phyloP scores from a whole-genome alignment of 2,329 filamentous ascomycete species.

The Mycosphaerelloides madeirae region DNA sequence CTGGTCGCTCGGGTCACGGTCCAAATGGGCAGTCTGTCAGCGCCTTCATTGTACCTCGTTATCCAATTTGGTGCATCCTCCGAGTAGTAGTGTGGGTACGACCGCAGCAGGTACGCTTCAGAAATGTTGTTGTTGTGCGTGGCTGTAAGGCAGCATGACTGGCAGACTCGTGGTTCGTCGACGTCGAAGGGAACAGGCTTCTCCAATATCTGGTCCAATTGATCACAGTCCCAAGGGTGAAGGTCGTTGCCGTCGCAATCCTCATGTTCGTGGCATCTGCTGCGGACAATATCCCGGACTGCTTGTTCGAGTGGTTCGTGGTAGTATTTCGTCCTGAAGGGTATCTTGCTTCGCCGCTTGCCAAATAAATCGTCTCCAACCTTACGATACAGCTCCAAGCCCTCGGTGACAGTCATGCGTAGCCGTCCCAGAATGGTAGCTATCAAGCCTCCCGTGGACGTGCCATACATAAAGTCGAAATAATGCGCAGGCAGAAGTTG shows the following conservation, averaged over 20 bases:
- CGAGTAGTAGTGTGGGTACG: slow-evolving; percentile 45
- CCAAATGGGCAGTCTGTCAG: slow-evolving; percentile 47
- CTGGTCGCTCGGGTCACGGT: slow-evolving; percentile 50
- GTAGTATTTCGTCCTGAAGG: slow-evolving; percentile 47
- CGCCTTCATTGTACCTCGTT: slow-evolving; percentile 42
- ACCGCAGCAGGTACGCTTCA: slow-evolving; percentile 46
- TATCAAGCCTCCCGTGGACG: slow-evolving; percentile 49
- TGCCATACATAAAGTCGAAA: slow-evolving; percentile 52
- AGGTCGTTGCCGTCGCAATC: slow-evolving; percentile 42
- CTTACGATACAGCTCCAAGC: slow-evolving; percentile 43
- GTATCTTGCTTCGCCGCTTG: slow-evolving; percentile 39
- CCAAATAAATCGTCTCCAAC: slow-evolving; percentile 49
- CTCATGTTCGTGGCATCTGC: slow-evolving; percentile 42
- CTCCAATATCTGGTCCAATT: slow-evolving; percentile 14
- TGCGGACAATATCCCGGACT: slow-evolving; percentile 42
- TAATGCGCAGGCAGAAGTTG: slow-evolving; percentile 48
- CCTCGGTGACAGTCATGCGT: slow-evolving; percentile 47
- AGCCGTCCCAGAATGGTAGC: slow-evolving; percentile 47
- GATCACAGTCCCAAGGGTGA: slow-evolving; percentile 38
- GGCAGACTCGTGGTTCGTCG: slow-evolving; percentile 31
- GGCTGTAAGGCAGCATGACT: slow-evolving; percentile 45
- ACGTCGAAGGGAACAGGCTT: slow-evolving; percentile 27
- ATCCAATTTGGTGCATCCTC: slow-evolving; percentile 40
- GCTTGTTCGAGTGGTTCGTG: slow-evolving; percentile 47
- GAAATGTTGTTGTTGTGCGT: slow-evolving; percentile 45